Percentiles rank a stretch among this genome's conserved stretches.
Conservation (phyloP, 2,329 filamentous ascomycete genomes). For the Fusarium stilboides region DNA sequence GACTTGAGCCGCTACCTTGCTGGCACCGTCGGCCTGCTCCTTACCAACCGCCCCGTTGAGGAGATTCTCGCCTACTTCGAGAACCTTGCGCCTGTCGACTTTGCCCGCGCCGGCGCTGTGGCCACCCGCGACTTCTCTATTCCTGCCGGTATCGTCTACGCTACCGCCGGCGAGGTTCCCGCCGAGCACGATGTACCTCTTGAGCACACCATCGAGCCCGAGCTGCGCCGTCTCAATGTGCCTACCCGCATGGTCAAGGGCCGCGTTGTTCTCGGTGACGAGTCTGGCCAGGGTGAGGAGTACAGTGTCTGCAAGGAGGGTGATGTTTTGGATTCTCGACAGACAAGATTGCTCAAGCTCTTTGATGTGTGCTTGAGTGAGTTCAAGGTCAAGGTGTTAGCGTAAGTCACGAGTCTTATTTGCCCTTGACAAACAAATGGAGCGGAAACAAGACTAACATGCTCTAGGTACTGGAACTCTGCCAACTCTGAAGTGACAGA, state of each 20-base stretch:
- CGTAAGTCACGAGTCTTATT: constrained; percentile 64
- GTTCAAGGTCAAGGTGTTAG: constrained; percentile 86
- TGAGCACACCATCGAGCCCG: constrained; percentile 90
- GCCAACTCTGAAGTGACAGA: constrained; percentile 73
- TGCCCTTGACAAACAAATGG: not conserved
- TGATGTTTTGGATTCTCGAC: constrained; percentile 87
- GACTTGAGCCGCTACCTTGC: constrained; percentile 77
- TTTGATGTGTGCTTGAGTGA: constrained; percentile 93
- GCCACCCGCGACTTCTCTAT: constrained; percentile 84
- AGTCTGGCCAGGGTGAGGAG: constrained; percentile 67
- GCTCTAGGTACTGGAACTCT: constrained; percentile 72
- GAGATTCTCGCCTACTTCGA: constrained; percentile 81
- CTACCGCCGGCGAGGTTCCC: constrained; percentile 83
- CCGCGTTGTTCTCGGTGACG: constrained; percentile 80
- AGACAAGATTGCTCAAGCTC: constrained; percentile 93
- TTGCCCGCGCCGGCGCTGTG: constrained; percentile 86
- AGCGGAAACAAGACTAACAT: constrained; percentile 36
- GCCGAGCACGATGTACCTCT: constrained; percentile 87
- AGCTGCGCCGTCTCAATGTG: constrained; percentile 89
- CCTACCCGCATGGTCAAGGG: constrained; percentile 92
- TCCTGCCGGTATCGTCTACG: constrained; percentile 86
- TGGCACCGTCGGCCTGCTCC: constrained; percentile 90
- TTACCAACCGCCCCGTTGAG: constrained; percentile 82
- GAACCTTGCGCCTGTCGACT: constrained; percentile 83
- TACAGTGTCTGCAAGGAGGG: constrained; percentile 90